Conservation (phyloP, 331 rosid species). For the Malus hybrid region DNA sequence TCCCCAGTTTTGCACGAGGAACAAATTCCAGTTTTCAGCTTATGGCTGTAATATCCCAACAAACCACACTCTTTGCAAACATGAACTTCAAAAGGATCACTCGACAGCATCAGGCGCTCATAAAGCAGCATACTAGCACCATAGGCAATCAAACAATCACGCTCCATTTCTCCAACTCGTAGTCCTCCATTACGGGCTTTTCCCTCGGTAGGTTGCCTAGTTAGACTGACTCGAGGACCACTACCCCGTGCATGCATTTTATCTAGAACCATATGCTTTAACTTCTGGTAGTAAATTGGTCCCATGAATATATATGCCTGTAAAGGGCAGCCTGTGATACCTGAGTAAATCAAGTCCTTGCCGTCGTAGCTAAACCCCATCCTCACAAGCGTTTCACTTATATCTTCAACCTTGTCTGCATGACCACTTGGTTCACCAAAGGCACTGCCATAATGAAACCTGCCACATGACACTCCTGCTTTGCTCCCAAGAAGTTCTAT, state of each 20-base stretch:
- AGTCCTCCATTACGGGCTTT: slow-evolving; percentile 95
- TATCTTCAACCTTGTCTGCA: slow-evolving; percentile 89
- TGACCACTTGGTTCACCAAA: slow-evolving; percentile 98
- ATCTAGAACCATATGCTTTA: slow-evolving; percentile 95
- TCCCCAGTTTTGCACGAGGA: slow-evolving; percentile 83
- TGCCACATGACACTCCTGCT: slow-evolving; percentile 97
- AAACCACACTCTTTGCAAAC: slow-evolving; percentile 86
- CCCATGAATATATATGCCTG: slow-evolving; percentile 99
- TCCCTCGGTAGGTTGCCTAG: slow-evolving; percentile 96
- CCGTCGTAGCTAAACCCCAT: slow-evolving; percentile 85
- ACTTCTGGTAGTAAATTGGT: slow-evolving; percentile 93
- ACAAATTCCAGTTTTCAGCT: slow-evolving; percentile 73
- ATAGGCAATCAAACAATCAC: slow-evolving; percentile 91
- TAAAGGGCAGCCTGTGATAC: slow-evolving; percentile 90
- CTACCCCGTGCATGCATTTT: slow-evolving; percentile 96
- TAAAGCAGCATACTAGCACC: slow-evolving; percentile 92
- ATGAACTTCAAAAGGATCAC: slow-evolving; percentile 93
- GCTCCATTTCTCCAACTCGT: slow-evolving; percentile 98
- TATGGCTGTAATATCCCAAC: slow-evolving; percentile 83
- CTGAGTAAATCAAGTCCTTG: slow-evolving; percentile 91
- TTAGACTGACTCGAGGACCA: slow-evolving; percentile 68
- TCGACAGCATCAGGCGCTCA: slow-evolving; percentile 87
- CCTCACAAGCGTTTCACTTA: slow-evolving; percentile 84
- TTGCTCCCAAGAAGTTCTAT: slow-evolving; percentile 98
- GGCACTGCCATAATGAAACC: slow-evolving; percentile 96